These are phyloP conservation scores for Sporothrix schenckii DNA, from an alignment of 2,329 filamentous ascomycete species.

Conservation along the genomic window DNA sequence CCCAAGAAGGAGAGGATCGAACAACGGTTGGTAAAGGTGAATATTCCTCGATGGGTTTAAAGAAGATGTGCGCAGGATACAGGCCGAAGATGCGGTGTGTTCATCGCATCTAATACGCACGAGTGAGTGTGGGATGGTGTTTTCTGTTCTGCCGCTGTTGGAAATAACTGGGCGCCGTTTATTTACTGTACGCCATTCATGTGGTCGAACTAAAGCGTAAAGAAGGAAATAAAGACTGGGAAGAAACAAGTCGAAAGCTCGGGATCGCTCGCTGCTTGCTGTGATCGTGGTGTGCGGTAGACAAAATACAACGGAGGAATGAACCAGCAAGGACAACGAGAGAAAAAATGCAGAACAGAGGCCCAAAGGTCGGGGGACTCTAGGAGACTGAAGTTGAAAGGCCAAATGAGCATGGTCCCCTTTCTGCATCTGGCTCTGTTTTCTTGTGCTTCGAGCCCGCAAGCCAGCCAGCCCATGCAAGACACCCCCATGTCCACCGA, in stretches of 20 bases:
- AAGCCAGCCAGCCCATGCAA: conserved; percentile 10
- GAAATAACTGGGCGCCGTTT: background rate
- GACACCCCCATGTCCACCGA: conserved; percentile 22
- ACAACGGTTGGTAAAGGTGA: background rate
- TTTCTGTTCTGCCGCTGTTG: background rate
- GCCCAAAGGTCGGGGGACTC: background rate
- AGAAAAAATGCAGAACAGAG: background rate
- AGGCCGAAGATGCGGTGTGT: background rate
- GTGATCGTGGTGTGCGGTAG: background rate
- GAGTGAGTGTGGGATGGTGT: background rate
- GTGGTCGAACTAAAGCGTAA: background rate
- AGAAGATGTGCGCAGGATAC: background rate
- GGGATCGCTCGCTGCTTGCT: background rate
- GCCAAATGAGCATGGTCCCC: background rate
- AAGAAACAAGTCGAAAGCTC: conserved; percentile 8
- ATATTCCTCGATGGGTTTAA: background rate
- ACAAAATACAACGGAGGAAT: background rate
- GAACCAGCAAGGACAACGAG: background rate
- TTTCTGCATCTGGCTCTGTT: background rate
- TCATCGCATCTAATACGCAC: background rate
- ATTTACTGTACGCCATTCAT: background rate
- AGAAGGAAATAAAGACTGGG: background rate
- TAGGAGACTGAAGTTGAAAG: background rate
- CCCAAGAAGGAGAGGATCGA: conserved; percentile 4
- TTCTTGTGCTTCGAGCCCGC: conserved; percentile 13